These are phyloP conservation scores for Alternaria triticimaculans DNA, from an alignment of 2,329 filamentous ascomycete genomes.

Conservation along the genomic window DNA sequence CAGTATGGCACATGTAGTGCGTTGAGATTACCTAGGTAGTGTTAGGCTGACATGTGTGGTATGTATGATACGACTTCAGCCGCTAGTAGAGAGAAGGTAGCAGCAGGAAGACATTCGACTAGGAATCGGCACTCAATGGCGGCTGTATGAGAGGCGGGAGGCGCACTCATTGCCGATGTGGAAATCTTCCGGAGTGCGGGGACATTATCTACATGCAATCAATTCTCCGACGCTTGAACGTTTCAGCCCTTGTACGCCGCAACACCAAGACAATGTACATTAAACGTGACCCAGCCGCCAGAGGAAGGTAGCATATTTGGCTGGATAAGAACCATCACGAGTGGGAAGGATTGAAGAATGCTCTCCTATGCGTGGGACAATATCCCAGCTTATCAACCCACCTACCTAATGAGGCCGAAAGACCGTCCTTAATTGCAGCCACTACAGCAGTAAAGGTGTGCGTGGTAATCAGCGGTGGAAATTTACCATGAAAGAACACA, in stretches of 20 bases:
- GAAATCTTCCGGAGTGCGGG: conserved; percentile 10
- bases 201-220: conserved; percentile 5
- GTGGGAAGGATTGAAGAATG: background rate
- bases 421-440: background rate
- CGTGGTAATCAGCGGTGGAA: background rate
- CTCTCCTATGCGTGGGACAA: background rate
- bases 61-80: background rate
- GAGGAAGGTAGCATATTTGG: conserved; percentile 1
- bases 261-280: conserved; percentile 15
- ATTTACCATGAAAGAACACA: background rate
- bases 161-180: background rate
- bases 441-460: background rate
- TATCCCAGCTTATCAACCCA: background rate
- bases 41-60: background rate
- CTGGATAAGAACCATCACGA: background rate
- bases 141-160: background rate
- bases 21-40: background rate
- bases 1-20: background rate
- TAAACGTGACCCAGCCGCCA: background rate
- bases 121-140: background rate
- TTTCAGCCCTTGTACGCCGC: conserved; percentile 11
- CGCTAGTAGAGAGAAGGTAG: background rate
- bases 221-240: conserved; percentile 14
- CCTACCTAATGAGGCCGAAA: conserved; percentile 3
- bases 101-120: background rate